Conservation (phyloP, 306 rosid species). For the Echinosophora koreensis region DNA sequence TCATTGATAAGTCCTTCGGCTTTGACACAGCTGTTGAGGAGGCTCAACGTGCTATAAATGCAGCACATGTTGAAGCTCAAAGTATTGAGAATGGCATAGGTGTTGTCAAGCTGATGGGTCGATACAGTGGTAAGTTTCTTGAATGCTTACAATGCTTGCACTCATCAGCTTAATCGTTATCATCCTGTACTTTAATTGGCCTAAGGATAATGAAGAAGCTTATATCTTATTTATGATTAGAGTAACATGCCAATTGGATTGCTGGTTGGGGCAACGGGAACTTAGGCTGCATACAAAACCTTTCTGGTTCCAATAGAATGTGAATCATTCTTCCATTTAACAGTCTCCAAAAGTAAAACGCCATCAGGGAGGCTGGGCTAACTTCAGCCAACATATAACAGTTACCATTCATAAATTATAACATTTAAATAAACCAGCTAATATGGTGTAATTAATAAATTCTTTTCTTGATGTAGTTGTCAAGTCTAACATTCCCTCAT, state of each 20-base stretch:
- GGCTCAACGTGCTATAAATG: conserved; percentile 99
- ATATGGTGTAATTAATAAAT: neutral
- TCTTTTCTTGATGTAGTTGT: conserved; percentile 22
- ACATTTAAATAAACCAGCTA: neutral
- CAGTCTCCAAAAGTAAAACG: conserved; percentile 8
- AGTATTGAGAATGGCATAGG: conserved; percentile 95
- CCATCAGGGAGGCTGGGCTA: neutral
- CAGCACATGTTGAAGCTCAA: conserved; percentile 94
- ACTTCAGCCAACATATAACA: neutral
- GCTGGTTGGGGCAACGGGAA: neutral
- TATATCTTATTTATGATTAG: conserved; percentile 3
- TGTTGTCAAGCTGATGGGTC: conserved; percentile 95
- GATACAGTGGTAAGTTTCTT: conserved; percentile 79
- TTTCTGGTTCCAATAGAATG: conserved; percentile 10
- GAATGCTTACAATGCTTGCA: conserved; percentile 36
- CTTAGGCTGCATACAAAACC: neutral
- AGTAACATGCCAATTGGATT: conserved; percentile 6
- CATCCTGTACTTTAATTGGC: neutral
- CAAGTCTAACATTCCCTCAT: conserved; percentile 20
- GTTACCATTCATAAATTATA: neutral
- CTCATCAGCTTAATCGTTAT: conserved; percentile 3
- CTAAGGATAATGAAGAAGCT: neutral
- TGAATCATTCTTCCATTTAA: conserved; percentile 21
- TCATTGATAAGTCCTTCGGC: conserved; percentile 92
- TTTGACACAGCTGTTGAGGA: conserved; percentile 99